Evolutionary conservation across 345 rosid species (phyloP).

Genomic region (Lepidium africanum): DNA sequence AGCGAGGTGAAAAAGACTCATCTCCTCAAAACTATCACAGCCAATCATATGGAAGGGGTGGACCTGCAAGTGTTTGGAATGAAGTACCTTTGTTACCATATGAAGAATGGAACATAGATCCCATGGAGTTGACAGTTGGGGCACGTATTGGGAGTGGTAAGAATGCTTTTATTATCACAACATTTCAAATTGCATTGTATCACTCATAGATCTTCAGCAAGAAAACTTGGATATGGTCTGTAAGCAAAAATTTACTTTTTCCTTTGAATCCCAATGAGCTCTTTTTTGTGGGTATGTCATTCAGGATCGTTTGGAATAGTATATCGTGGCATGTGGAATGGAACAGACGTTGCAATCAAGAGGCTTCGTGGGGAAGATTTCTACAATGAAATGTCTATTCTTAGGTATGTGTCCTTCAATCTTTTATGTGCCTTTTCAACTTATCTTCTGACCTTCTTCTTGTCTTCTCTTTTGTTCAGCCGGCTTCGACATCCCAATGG

Average conservation of each 20-base stretch:
- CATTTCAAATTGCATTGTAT: neutral
- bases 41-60: slow-evolving; percentile 40
- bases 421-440: neutral
- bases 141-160: slow-evolving; percentile 77
- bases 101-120: slow-evolving; percentile 73
- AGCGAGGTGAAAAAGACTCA: slow-evolving; percentile 41
- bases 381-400: slow-evolving; percentile 83
- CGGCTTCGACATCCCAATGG: slow-evolving; percentile 91
- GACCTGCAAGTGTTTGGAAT: slow-evolving; percentile 51
- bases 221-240: neutral
- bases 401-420: slow-evolving; percentile 38
- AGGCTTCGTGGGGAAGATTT: slow-evolving; percentile 68
- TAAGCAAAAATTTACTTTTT: neutral
- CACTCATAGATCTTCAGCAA: neutral
- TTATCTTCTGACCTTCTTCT: slow-evolving; percentile 29
- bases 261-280: neutral
- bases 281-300: neutral
- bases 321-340: slow-evolving; percentile 79
- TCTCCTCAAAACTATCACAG: slow-evolving; percentile 58
- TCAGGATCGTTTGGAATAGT: slow-evolving; percentile 75
- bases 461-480: slow-evolving; percentile 40
- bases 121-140: slow-evolving; percentile 65
- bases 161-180: neutral
- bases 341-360: slow-evolving; percentile 85
- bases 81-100: slow-evolving; percentile 58